phyloP scores from a whole-genome alignment of 805 yeast species.

The Saturnispora saitoi region DNA sequence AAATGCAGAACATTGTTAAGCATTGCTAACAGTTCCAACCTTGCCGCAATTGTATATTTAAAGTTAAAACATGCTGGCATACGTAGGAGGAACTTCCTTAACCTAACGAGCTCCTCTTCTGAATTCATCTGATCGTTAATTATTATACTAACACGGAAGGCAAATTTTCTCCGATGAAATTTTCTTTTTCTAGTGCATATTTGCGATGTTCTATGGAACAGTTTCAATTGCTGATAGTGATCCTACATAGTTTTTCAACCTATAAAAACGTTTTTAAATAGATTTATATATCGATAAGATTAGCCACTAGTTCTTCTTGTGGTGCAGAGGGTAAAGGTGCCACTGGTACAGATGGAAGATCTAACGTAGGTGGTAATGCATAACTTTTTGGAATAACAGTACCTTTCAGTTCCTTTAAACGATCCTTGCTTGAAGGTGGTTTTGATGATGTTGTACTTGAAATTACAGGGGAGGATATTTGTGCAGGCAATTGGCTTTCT shows the following conservation, averaged over 20 bases:
- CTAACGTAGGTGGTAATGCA: conserved; percentile 5
- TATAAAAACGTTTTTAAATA: background rate
- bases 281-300: conserved; percentile 11
- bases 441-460: background rate
- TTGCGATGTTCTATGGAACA: too few relatives aligned
- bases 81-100: conserved; percentile 7
- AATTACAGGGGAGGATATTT: background rate
- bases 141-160: background rate
- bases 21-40: background rate
- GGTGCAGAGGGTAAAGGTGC: conserved; percentile 4
- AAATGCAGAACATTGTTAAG: conserved; percentile 5
- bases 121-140: background rate
- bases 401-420: background rate
- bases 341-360: conserved; percentile 1
- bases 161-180: background rate
- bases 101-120: background rate
- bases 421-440: background rate
- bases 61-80: conserved; percentile 7
- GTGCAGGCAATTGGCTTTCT: background rate
- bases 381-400: conserved; percentile 4
- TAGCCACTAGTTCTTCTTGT: conserved; percentile 10
- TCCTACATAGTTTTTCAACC: background rate
- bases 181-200: background rate
- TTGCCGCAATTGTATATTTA: conserved; percentile 10
- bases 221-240: background rate